Conservation (phyloP, 192 early-diverging fungal genomes). For the Radiomyces spectabilis region DNA sequence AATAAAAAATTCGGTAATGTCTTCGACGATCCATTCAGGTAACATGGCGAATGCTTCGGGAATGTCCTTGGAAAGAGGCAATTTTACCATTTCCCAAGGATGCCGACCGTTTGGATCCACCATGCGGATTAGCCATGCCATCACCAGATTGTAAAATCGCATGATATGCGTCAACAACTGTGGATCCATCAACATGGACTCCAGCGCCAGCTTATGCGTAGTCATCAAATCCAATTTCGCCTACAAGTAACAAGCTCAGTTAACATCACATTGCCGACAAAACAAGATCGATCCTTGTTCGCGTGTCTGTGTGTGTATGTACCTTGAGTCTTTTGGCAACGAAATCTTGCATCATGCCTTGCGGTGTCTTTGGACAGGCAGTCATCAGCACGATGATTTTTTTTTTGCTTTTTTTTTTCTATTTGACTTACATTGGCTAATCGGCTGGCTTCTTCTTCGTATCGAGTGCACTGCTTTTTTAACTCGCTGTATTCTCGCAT, state of each 20-base stretch:
- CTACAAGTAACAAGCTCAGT: constrained; percentile 13
- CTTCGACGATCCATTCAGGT: constrained; percentile 92
- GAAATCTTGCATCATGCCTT: constrained; percentile 12
- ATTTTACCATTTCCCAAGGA: constrained; percentile 23
- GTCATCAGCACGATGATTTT: too few relatives aligned
- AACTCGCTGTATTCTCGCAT: constrained; percentile 64
- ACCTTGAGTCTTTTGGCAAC: constrained; percentile 18
- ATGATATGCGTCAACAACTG: constrained; percentile 53
- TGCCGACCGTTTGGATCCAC: constrained; percentile 49
- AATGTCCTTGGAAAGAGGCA: constrained; percentile 49
- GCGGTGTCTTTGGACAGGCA: constrained; percentile 13
- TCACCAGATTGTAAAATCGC: constrained; percentile 84
- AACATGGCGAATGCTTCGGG: constrained; percentile 63
- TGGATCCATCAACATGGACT: constrained; percentile 72
- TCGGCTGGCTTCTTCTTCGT: neutral
- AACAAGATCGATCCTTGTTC: too few relatives aligned
- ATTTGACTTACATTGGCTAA: constrained; percentile 14
- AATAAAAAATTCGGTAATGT: constrained; percentile 74
- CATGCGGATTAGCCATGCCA: constrained; percentile 80
- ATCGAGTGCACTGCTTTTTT: constrained; percentile 40
- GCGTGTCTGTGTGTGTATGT: neutral
- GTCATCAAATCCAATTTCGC: constrained; percentile 62
- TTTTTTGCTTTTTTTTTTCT: too few relatives aligned
- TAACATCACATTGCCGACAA: neutral
- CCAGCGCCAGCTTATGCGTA: constrained; percentile 59